phyloP scores from a whole-genome alignment of 805 yeast genomes.

The Candida silvatica region DNA sequence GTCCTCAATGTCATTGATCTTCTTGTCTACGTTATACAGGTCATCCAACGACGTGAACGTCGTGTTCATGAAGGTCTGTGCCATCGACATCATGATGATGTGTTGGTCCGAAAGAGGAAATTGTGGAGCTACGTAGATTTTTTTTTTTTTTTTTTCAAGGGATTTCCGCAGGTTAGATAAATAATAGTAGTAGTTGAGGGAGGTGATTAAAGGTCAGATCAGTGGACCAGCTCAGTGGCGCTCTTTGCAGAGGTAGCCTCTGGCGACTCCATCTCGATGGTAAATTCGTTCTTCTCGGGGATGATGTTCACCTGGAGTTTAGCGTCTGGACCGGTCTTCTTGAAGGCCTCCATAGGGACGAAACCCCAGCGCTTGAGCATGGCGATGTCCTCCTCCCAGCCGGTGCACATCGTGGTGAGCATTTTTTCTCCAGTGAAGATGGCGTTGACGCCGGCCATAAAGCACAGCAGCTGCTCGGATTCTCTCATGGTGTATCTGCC shows the following conservation, averaged over 20 bases:
- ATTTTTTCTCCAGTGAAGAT: slow-evolving; percentile 75
- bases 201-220: no score
- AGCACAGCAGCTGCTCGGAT: slow-evolving; percentile 64
- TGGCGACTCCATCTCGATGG: no score
- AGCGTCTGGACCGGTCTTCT: slow-evolving; percentile 2
- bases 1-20: not conserved
- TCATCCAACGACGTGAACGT: slow-evolving; percentile 2
- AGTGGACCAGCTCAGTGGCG: no score
- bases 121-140: not conserved
- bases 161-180: not conserved
- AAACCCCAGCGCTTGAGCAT: slow-evolving; percentile 65
- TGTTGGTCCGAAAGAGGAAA: not conserved
- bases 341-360: slow-evolving; percentile 13
- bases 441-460: slow-evolving; percentile 73
- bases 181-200: not conserved
- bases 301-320: slow-evolving; percentile 3
- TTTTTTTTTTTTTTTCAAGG: not conserved
- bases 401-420: slow-evolving; percentile 77
- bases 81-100: not conserved
- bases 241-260: no score
- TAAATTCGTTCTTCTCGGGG: not conserved
- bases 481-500: slow-evolving; percentile 79
- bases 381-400: slow-evolving; percentile 73
- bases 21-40: not conserved
- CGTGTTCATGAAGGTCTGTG: slow-evolving; percentile 2